phyloP scores from a whole-genome alignment of 805 yeast genomes.

The Danielia reshetovae region DNA sequence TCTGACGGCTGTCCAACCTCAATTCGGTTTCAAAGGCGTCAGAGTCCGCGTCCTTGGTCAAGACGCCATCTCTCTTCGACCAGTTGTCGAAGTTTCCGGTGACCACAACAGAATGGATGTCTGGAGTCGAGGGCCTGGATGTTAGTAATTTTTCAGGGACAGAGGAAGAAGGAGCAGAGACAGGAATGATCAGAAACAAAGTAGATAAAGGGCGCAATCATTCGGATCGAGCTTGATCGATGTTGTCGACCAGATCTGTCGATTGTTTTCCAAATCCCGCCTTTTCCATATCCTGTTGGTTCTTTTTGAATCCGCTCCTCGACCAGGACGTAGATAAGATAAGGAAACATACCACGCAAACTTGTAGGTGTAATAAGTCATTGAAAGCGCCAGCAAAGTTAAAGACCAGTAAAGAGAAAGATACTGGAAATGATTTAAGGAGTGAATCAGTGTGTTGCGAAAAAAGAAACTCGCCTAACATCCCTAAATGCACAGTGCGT shows the following conservation, averaged over 20 bases:
- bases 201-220: no score
- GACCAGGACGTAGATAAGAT: no score
- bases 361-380: constrained; percentile 8
- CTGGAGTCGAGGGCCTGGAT: constrained; percentile 14
- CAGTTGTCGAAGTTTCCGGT: constrained; percentile 43
- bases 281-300: no score
- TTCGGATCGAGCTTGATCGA: no score
- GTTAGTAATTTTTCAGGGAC: constrained; percentile 3
- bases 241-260: no score
- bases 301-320: no score
- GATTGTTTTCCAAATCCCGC: no score
- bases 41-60: constrained; percentile 6
- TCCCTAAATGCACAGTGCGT: no score
- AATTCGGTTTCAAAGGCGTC: constrained; percentile 20
- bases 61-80: constrained; percentile 23
- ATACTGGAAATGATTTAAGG: not conserved
- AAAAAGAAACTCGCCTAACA: not conserved
- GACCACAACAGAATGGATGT: constrained; percentile 25
- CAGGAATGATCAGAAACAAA: no score
- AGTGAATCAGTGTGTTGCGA: not conserved
- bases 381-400: no score
- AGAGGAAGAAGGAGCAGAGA: not conserved
- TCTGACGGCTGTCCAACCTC: constrained; percentile 18
- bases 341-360: constrained; percentile 8
- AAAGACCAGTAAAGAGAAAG: not conserved